These are phyloP conservation scores for Cladosporium sp. DNA, from an alignment of 2,329 filamentous ascomycete species.

Conservation along the genomic window DNA sequence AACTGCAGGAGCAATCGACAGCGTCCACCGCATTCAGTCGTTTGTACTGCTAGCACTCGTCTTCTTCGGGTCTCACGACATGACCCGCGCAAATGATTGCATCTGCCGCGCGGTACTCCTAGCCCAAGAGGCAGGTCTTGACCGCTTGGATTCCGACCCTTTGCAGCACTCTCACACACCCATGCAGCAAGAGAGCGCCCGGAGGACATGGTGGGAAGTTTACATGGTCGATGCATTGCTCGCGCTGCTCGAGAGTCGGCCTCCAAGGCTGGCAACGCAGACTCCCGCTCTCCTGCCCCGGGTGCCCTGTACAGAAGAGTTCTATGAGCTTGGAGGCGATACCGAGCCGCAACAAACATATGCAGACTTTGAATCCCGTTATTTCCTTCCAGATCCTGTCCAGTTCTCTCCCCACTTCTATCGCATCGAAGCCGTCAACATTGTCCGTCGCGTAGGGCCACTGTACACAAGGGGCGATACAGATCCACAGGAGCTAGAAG, in stretches of 20 bases:
- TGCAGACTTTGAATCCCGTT: neutral
- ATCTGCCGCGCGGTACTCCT: neutral
- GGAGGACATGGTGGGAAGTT: neutral
- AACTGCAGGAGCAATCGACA: neutral
- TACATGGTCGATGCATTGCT: neutral
- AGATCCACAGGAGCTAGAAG: neutral
- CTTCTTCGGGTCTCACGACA: neutral
- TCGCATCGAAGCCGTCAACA: neutral
- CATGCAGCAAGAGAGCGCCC: neutral
- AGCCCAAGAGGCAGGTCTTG: neutral
- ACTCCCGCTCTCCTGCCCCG: neutral
- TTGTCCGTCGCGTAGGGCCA: neutral
- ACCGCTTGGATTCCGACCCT: neutral
- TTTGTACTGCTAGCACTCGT: neutral
- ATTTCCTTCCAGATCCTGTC: neutral
- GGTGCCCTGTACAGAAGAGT: neutral
- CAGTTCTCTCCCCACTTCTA: neutral
- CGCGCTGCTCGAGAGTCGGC: neutral
- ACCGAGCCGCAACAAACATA: neutral
- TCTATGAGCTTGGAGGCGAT: neutral
- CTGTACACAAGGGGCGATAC: neutral
- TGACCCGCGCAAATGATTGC: neutral
- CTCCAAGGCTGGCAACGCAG: neutral
- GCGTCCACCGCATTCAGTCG: neutral
- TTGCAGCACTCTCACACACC: neutral